Evolutionary conservation across 2,329 filamentous ascomycete species (phyloP).

Genomic region (Colletotrichum australisinense): DNA sequence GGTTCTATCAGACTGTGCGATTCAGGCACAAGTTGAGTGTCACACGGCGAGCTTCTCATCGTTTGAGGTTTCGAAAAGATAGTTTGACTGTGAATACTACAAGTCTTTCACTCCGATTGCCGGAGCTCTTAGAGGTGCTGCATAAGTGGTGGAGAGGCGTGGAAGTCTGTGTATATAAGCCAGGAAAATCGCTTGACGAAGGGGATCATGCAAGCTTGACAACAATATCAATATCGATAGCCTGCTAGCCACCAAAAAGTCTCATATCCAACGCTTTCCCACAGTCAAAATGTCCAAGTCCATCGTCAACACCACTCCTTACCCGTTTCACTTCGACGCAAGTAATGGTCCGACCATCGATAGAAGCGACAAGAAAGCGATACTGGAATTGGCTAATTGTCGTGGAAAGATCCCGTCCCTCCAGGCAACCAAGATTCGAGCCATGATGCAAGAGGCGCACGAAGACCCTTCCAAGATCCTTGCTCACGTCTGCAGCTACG

Average conservation of each 20-base stretch:
- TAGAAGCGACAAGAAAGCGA: constrained; percentile 9
- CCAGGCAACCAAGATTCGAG: constrained; percentile 42
- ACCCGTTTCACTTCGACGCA: constrained; percentile 46
- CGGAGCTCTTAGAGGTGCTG: neutral
- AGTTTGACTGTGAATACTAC: neutral
- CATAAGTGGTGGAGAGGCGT: neutral
- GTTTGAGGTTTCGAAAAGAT: neutral
- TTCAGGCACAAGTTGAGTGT: neutral
- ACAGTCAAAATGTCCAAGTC: constrained; percentile 40
- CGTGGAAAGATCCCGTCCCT: constrained; percentile 50
- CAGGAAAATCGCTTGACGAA: neutral
- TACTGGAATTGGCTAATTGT: constrained; percentile 41
- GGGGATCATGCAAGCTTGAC: neutral
- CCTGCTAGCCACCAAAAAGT: neutral
- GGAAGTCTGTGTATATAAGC: neutral
- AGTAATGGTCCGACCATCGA: constrained; percentile 45
- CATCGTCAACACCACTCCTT: constrained; percentile 38
- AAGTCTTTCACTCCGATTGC: neutral
- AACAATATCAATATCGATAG: neutral
- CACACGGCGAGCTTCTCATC: neutral
- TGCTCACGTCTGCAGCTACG: constrained; percentile 55
- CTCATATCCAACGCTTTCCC: neutral
- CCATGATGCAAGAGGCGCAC: constrained; percentile 52
- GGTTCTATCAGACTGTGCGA: neutral
- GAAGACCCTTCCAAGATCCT: constrained; percentile 55